Base-by-base conservation (phyloP, 2,329 filamentous ascomycete genomes). In the Hymenoscyphus repandus region DNA sequence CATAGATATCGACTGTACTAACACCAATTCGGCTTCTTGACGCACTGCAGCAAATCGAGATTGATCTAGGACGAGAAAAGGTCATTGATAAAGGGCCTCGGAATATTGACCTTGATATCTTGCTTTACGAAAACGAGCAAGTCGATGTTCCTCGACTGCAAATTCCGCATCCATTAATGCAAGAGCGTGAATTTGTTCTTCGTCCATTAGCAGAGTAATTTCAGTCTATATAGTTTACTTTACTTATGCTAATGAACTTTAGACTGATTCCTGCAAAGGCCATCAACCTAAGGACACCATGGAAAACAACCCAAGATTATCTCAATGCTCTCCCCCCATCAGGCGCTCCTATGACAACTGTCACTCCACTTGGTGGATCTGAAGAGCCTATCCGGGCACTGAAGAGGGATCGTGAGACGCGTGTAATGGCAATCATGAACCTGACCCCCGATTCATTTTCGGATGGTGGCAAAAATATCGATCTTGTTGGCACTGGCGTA, bases 401-500 rank as follows among this genome's bases (percentile, higher is more conserved):
- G 30, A 70, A 73, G 31, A 70, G 76, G 6, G 73, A 76, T 11
- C 61, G 66, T 43, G 75, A 72, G 47, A 96, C 92, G 0, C 81
- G 82, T 41, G 71, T 96, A 59, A 99, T 99, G 93, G 88, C 88
- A 49, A 95, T 99, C 57, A 75, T 97, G 41, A 99, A 99, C 69
- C 73, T 95, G 47, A 97, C 93, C 0, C 92, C 92, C 0, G 92
- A 99, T 70, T 97, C 92, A 9, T 99, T 99, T 73, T 97, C 92
- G 1, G 91, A 97, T 65, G 92, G 90, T 47, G 90, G 90, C 7
- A 64, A 74, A 7, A 79, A 90, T 67, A 73, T 20, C 64, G 30
- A 47, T 9, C 41, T 50, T 12, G 20, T 10, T 13, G 6, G 18
- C 3, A 2, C 38, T 6, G 17, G 20, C 13, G 17, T 17, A 2